Evolutionary conservation across 2,329 filamentous ascomycete genomes (phyloP), one percentile per base, ranked within the genome.

Genomic region (Ophiostoma quercus): DNA sequence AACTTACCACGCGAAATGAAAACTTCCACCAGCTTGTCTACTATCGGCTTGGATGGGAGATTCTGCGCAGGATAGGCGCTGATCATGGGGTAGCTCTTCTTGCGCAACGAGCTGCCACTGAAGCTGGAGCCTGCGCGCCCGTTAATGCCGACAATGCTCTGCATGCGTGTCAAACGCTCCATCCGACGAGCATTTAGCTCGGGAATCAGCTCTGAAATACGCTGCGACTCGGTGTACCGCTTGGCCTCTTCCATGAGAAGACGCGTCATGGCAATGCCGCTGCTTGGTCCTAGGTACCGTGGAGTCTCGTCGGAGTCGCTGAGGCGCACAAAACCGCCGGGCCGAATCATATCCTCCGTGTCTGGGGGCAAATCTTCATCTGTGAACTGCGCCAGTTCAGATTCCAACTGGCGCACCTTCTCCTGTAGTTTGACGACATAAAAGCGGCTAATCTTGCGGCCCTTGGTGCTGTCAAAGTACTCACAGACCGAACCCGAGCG

Each of bases 241-340:
- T 97, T 98, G 68, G 94, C 94, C 79, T 97, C 88, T 78, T 97
- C 94, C 91, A 99, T 97, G 12, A 99, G 89, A 74, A 98, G 84
- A 39, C 94, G 88, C 14, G 94, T 96, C 82, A 98, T 96, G 76
- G 93, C 92, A 75, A 97, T 97, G 71, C 94, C 95, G 78, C 94
- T 98, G 67, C 94, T 97, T 2, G 95, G 92, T 0, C 95, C 95
- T 2, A 99, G 83, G 77, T 95, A 98, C 73, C 94, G 91, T 19
- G 92, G 89, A 1, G 87, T 89, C 79, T 97, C 94, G 77, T 96
- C 92, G 70, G 89, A 89, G 75, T 94, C 92, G 75, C 90, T 89
- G 68, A 98, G 87, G 62, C 90, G 90, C 75, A 98, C 92, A 74
- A 94, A 86, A 34, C 93, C 94, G 29, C 92, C 92, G 0, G 92